A percentile compares a stretch with the other conserved stretches of the same genome.
phyloP scores from a whole-genome alignment of 2,329 filamentous ascomycete genomes.

The Penicillium sp. region DNA sequence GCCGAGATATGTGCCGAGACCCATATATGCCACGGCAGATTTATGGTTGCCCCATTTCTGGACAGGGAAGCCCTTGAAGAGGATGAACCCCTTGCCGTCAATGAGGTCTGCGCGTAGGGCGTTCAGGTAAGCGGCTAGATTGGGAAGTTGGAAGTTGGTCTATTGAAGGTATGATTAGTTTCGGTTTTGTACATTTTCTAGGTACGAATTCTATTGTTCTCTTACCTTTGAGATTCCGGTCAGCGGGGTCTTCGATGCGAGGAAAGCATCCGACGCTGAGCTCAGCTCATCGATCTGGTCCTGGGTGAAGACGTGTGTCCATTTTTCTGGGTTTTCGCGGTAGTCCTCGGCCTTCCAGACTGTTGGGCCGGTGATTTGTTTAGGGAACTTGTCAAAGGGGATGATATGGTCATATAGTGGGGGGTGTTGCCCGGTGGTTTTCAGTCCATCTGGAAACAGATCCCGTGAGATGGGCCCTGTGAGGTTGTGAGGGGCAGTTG shows the following conservation, averaged over 20 bases:
- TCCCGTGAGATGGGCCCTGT: slow-evolving; percentile 40
- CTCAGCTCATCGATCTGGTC: slow-evolving; percentile 68
- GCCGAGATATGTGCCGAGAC: slow-evolving; percentile 77
- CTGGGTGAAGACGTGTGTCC: slow-evolving; percentile 68
- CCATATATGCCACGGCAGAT: slow-evolving; percentile 86
- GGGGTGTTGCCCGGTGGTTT: slow-evolving; percentile 69
- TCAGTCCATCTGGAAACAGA: slow-evolving; percentile 64
- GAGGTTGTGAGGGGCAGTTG: slow-evolving; percentile 39
- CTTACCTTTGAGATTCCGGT: slow-evolving; percentile 66
- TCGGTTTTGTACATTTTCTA: not conserved
- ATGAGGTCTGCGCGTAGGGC: slow-evolving; percentile 65
- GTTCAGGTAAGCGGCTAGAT: slow-evolving; percentile 53
- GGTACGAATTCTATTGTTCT: not conserved
- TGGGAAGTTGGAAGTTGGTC: slow-evolving; percentile 61
- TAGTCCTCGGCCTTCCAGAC: slow-evolving; percentile 70
- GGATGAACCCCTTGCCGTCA: slow-evolving; percentile 83
- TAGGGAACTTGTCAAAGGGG: slow-evolving; percentile 69
- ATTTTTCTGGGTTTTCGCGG: slow-evolving; percentile 61
- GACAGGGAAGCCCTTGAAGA: slow-evolving; percentile 84
- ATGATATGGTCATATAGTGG: slow-evolving; percentile 65
- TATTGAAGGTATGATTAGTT: slow-evolving; percentile 18
- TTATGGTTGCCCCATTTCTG: slow-evolving; percentile 73
- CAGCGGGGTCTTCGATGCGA: slow-evolving; percentile 62
- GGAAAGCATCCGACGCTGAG: slow-evolving; percentile 65
- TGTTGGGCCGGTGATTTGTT: slow-evolving; percentile 67